Base-by-base conservation (phyloP, 768 basidiomycete species). In the Candolleomyces efflorescens region DNA sequence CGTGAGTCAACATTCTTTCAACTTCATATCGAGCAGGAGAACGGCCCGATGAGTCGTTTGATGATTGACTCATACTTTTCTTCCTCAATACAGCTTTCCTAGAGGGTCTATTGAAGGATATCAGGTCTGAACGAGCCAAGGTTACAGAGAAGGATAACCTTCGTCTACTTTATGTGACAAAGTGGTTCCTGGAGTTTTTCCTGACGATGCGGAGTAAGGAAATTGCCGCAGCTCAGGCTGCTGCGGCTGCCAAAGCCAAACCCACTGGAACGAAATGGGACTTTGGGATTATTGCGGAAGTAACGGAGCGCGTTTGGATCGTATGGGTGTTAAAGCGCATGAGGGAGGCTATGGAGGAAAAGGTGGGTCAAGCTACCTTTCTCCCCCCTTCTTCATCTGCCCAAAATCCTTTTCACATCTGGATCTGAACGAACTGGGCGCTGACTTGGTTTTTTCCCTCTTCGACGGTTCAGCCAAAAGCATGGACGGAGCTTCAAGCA, bases 131-230 rank as follows among this genome's bases (percentile, higher is more conserved):
- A 72, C 81, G 94, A 46, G 81, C 89, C 54, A 94, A 95, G 71
- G 86, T 99, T 61, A 87, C 88, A n/a, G 94, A 97, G 67, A 92
- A 94, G 64, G 97, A 98, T 69, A 89, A 95, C 66, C 82, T 95
- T 55, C 87, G 97, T 6, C 78, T 97, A 23, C 79, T 98, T 43
- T 92, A 84, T 69, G 81, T 97, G 43, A 83, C 89, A 4, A 89
- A 92, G 58, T 98, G 96, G 89, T 89, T 96, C 66, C 82, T 97
- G 38, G 88, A 94, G 60, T 96, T 92, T 76, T 95, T 98, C 72
- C 80, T 95, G 11, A 71, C 81, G 41, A 72, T 78, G 68, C 73
- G 75, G 7, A 68, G 69, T 17, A 77, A 74, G 43, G 78, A 77
- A 15, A 24, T 3, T 15, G 73, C 71, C 12, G 62, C 24, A 32